Percentiles rank a stretch among this genome's conserved stretches.
phyloP scores from a whole-genome alignment of 2,329 filamentous ascomycete species.

The Aspergillus puulaauensis region DNA sequence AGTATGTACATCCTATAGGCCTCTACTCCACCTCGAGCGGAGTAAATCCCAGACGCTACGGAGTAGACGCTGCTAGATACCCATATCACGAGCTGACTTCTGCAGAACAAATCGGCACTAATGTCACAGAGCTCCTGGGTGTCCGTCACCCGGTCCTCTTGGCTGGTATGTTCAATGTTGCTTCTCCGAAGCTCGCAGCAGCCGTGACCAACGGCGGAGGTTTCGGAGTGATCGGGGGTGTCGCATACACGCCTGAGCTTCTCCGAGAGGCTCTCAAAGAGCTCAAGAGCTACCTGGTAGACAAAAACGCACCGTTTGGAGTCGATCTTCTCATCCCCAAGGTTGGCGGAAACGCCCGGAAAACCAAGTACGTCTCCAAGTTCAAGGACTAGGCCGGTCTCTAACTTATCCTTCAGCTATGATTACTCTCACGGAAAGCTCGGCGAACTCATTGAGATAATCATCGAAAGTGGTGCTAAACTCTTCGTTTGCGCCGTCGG shows the following conservation, averaged over 20 bases:
- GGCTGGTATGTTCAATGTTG: conserved; percentile 98
- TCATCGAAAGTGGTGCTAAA: conserved; percentile 87
- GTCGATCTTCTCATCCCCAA: conserved; percentile 75
- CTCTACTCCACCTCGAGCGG: not conserved
- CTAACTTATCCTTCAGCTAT: conserved; percentile 61
- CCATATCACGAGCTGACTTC: conserved; percentile 7
- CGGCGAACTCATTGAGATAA: conserved; percentile 81
- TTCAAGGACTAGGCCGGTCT: not conserved
- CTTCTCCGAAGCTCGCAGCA: conserved; percentile 91
- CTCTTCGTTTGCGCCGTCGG: conserved; percentile 97
- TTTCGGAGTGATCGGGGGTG: conserved; percentile 92
- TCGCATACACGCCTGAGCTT: conserved; percentile 93
- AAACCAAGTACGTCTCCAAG: conserved; percentile 70
- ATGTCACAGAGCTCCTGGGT: conserved; percentile 91
- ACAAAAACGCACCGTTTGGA: conserved; percentile 23
- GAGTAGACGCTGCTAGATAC: no score
- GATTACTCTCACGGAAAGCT: conserved; percentile 99
- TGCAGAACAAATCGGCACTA: conserved; percentile 83
- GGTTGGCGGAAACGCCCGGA: conserved; percentile 88
- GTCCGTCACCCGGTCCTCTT: conserved; percentile 96
- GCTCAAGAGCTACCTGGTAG: conserved; percentile 61
- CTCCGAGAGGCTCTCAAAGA: conserved; percentile 91
- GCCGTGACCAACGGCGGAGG: conserved; percentile 97
- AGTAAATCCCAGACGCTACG: not conserved
- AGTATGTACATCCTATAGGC: not conserved